Percentiles rank a stretch among this genome's conserved stretches.
phyloP scores from a whole-genome alignment of 139 green algal species.

The Nannochloris sp. region DNA sequence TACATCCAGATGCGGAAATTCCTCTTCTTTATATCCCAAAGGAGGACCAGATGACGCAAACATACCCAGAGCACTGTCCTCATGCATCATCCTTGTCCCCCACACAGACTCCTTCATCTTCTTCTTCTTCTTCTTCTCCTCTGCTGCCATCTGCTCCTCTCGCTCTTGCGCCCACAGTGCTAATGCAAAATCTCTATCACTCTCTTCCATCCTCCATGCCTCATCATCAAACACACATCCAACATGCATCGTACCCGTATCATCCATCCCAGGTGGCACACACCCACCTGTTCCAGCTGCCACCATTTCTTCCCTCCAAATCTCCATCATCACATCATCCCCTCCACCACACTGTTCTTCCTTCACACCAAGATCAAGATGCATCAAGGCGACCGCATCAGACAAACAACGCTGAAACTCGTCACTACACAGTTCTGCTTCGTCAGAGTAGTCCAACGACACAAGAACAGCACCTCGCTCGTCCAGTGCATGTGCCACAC shows the following conservation, averaged over 20 bases:
- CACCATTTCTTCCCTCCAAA: neutral
- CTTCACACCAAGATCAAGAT: neutral
- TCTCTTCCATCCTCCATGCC: neutral
- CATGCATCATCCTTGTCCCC: no score
- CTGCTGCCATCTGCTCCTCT: neutral
- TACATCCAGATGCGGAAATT: no score
- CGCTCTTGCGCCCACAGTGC: neutral
- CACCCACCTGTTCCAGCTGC: no score
- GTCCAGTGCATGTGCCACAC: neutral
- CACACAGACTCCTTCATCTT: no score
- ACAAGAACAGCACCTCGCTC: neutral
- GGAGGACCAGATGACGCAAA: no score
- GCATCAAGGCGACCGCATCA: neutral
- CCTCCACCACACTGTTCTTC: neutral
- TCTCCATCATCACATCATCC: neutral
- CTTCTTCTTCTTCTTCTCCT: no score
- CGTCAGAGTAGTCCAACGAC: neutral
- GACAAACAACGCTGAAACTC: neutral
- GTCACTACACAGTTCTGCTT: constrained; percentile 1
- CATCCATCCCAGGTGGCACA: no score
- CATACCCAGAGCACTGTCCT: no score
- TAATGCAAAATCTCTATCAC: neutral
- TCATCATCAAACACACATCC: neutral
- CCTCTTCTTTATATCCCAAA: no score
- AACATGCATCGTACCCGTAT: no score